Percentiles rank a stretch among this genome's conserved stretches.
These are phyloP conservation scores for Talaromyces stipitatus DNA, from an alignment of 495 filamentous ascomycete species.

Conservation along the genomic window DNA sequence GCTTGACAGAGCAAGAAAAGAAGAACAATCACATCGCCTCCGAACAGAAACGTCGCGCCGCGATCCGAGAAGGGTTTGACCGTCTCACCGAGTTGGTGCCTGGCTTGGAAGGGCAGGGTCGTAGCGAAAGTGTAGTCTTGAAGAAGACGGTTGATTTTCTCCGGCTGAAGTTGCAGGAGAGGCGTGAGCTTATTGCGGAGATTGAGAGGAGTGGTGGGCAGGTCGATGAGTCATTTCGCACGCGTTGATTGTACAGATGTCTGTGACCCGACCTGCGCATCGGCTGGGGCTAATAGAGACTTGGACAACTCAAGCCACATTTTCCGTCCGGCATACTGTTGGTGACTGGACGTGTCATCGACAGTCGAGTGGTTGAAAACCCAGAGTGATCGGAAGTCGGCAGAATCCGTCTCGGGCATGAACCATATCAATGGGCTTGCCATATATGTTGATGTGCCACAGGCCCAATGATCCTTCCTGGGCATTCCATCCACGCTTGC, in stretches of 20 bases:
- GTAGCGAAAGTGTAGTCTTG: slow-evolving; percentile 79
- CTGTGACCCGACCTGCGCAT: not conserved
- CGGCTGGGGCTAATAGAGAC: not conserved
- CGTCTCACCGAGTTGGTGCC: slow-evolving; percentile 75
- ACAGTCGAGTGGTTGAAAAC: too few species aligned
- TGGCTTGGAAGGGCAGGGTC: slow-evolving; percentile 71
- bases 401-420: too few species aligned
- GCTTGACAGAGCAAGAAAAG: slow-evolving; percentile 78
- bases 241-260: slow-evolving; percentile 15
- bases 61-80: slow-evolving; percentile 84
- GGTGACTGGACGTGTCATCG: too few species aligned
- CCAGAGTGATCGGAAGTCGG: too few species aligned
- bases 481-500: too few species aligned
- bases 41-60: slow-evolving; percentile 82
- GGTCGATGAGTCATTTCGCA: slow-evolving; percentile 39
- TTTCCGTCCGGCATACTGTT: too few species aligned
- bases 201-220: slow-evolving; percentile 54
- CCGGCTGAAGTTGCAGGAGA: slow-evolving; percentile 52
- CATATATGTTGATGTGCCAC: too few species aligned
- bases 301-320: not conserved
- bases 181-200: slow-evolving; percentile 52
- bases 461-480: too few species aligned
- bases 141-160: slow-evolving; percentile 69
- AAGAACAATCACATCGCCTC: slow-evolving; percentile 86
- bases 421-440: too few species aligned